Base-by-base conservation (phyloP, 2,329 filamentous ascomycete species). In the Exophiala sideris region DNA sequence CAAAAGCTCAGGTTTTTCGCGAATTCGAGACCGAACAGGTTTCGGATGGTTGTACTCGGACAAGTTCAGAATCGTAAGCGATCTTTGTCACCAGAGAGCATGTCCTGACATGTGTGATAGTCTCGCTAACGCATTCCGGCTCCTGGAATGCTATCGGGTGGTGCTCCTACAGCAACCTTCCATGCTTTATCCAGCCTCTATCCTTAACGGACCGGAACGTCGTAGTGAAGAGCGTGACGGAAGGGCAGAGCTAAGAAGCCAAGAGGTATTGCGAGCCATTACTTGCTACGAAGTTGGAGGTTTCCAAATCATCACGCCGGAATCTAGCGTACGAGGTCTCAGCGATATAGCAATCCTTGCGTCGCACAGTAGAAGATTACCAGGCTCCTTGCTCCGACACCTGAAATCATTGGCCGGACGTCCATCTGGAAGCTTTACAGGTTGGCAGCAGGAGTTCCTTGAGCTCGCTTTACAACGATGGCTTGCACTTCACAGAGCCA, bases 71-170 rank as follows among this genome's bases (percentile, higher is more conserved):
- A 18, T 18, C 16, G 16, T 18, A 18, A 18, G 16, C 16, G 16
- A 18, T 18, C 16, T 18, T 18, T 18, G 16, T 18, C 16, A 18
- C 16, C 16, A 18, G 16, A 18, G 16, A 18, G 16, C 16, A 18
- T 18, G 16, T 18, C 16, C 16, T 18, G 16, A 18, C 16, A 18
- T 18, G 16, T 18, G 16, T 18, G 16, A 18, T 18, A 18, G 16
- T 18, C 16, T 18, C 16, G 16, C 16, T 18, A 18, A 18, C 16
- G 16, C 16, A 18, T 18, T 18, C 16, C 16, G 16, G 16, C 16
- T 18, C 16, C 34, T 52, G 14, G 42, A 52, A 18, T 52, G 50
- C 16, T 52, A 52, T 47, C 50, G 50, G 32, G 50, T 52, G 6
- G 32, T 52, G 5, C 29, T 52, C 12, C 50, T 52, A 4, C 50